Conservation (phyloP, 805 yeast genomes). For the Candida insectorum region DNA sequence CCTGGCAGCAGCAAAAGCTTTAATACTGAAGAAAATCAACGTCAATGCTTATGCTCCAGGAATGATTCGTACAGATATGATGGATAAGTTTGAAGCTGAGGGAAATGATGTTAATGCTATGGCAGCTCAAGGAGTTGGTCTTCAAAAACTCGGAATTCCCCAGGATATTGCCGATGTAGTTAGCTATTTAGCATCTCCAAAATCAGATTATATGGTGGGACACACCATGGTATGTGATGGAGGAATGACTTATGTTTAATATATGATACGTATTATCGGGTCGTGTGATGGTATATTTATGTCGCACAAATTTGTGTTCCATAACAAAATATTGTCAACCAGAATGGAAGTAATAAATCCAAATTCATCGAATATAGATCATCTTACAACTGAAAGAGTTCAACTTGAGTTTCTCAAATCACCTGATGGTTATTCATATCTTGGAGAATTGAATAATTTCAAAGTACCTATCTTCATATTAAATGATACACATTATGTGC, state of each 20-base stretch:
- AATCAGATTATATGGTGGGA: neutral
- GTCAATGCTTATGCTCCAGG: neutral
- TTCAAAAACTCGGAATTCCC: neutral
- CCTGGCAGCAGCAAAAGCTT: neutral
- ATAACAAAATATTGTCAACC: too few relatives aligned
- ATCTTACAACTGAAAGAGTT: too few relatives aligned
- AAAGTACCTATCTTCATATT: conserved; percentile 16
- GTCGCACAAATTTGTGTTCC: too few relatives aligned
- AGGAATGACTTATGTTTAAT: too few relatives aligned
- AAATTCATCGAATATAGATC: too few relatives aligned
- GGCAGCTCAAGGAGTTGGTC: neutral
- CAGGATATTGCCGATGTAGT: neutral
- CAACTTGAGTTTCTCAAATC: too few relatives aligned
- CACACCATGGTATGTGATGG: too few relatives aligned
- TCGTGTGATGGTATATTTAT: too few relatives aligned
- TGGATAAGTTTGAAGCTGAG: neutral
- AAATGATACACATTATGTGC: conserved; percentile 17
- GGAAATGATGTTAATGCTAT: neutral
- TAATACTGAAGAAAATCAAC: neutral
- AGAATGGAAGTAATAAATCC: too few relatives aligned
- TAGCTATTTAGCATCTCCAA: neutral
- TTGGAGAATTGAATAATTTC: conserved; percentile 1
- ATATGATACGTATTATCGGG: too few relatives aligned
- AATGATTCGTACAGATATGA: neutral
- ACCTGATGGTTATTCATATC: too few relatives aligned